These are phyloP conservation scores for Colletotrichum gigasporum DNA, from an alignment of 2,329 filamentous ascomycete species.

Conservation along the genomic window DNA sequence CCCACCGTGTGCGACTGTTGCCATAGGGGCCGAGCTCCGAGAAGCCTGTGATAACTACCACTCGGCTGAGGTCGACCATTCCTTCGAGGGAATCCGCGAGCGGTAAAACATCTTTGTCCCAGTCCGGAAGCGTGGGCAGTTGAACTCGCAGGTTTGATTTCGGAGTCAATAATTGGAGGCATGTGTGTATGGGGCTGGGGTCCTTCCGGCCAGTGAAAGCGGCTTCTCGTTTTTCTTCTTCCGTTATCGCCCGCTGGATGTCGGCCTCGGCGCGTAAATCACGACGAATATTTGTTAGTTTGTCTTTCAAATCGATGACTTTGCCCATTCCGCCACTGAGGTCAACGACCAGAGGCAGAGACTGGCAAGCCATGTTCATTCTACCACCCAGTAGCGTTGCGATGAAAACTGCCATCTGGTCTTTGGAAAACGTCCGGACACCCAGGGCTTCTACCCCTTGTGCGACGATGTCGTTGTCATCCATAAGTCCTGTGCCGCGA, in stretches of 20 bases:
- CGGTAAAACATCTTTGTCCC: constrained; percentile 87
- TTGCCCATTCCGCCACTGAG: constrained; percentile 97
- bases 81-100: constrained; percentile 89
- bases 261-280: constrained; percentile 95
- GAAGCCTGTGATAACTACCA: constrained; percentile 96
- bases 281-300: constrained; percentile 91
- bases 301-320: constrained; percentile 90
- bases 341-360: constrained; percentile 94
- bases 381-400: constrained; percentile 93
- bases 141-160: constrained; percentile 97
- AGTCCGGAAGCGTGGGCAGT: constrained; percentile 89
- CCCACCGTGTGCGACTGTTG: constrained; percentile 97
- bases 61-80: constrained; percentile 98
- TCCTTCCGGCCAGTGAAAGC: constrained; percentile 93
- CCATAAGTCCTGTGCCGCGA: constrained; percentile 96
- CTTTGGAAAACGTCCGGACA: constrained; percentile 97
- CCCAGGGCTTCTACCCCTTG: constrained; percentile 96
- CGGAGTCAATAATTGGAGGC: constrained; percentile 87
- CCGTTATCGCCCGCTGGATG: constrained; percentile 89
- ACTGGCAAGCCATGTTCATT: constrained; percentile 93
- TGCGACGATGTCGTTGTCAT: constrained; percentile 94
- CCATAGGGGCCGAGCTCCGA: constrained; percentile 96
- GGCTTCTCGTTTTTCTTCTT: constrained; percentile 97
- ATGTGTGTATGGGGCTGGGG: constrained; percentile 91
- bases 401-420: constrained; percentile 99